Conservation (phyloP, 192 early-diverging fungal genomes). For the Gonapodya sp. region DNA sequence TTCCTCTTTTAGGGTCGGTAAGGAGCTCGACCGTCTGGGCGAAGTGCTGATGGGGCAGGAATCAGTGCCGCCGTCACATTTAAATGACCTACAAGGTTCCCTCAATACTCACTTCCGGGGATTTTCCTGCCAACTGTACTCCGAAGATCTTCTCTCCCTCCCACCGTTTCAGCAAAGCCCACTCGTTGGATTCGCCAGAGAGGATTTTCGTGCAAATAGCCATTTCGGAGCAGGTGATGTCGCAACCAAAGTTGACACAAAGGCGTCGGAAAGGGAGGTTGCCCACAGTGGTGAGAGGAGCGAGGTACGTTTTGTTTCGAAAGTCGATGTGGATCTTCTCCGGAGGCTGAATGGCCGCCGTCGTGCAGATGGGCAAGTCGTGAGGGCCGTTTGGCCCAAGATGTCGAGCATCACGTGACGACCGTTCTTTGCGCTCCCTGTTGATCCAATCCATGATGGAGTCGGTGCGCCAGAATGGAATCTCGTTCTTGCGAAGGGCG, state of each 20-base stretch:
- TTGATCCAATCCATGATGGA: too few species aligned
- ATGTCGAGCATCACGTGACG: background rate
- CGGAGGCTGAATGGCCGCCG: background rate
- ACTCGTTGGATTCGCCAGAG: constrained; percentile 43
- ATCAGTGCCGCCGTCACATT: constrained; percentile 23
- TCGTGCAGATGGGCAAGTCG: background rate
- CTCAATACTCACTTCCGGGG: constrained; percentile 6
- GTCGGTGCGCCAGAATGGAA: constrained; percentile 12
- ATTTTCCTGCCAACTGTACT: constrained; percentile 43
- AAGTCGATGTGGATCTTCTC: constrained; percentile 46
- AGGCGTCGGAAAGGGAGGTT: constrained; percentile 94
- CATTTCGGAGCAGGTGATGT: constrained; percentile 98
- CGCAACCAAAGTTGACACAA: constrained; percentile 87
- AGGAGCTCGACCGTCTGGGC: constrained; percentile 60
- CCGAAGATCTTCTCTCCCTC: constrained; percentile 85
- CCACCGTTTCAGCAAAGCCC: constrained; percentile 78
- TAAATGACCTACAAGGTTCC: too few species aligned
- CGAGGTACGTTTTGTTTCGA: constrained; percentile 81
- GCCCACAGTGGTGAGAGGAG: constrained; percentile 93
- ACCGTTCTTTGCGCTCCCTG: background rate
- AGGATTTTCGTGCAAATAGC: constrained; percentile 36
- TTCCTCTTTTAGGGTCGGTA: constrained; percentile 27
- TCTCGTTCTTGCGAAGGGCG: constrained; percentile 6
- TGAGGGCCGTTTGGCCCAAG: background rate
- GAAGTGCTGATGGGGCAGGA: constrained; percentile 46